Conservation (phyloP, 495 filamentous ascomycete species). For the Xylaria grammica region DNA sequence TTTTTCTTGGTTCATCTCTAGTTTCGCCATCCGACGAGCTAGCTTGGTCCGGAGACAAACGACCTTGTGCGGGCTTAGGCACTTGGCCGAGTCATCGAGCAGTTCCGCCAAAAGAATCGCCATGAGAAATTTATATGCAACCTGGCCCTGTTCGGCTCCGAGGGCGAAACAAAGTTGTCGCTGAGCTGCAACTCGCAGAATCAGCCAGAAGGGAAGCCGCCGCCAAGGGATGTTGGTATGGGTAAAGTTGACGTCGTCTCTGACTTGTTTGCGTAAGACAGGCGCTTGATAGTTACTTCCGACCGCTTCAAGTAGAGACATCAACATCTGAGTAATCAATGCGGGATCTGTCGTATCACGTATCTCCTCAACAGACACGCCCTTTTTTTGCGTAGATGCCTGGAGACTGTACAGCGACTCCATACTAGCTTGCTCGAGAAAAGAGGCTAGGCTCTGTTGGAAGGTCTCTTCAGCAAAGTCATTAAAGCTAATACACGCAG, state of each 20-base stretch:
- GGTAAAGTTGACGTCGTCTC: conserved; percentile 61
- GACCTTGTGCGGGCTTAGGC: conserved; percentile 21
- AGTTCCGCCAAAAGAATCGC: conserved; percentile 50
- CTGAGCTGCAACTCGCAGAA: conserved; percentile 59
- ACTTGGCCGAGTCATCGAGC: conserved; percentile 43
- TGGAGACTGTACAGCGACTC: conserved; percentile 61
- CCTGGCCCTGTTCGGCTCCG: conserved; percentile 52
- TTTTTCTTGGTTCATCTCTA: conserved; percentile 48
- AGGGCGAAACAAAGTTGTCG: conserved; percentile 51
- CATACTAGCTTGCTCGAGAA: conserved; percentile 63
- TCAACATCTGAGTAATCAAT: conserved; percentile 60
- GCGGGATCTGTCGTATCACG: conserved; percentile 62
- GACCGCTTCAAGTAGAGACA: conserved; percentile 60
- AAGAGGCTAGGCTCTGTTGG: conserved; percentile 52
- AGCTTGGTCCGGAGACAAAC: conserved; percentile 59
- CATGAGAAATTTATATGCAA: conserved; percentile 64
- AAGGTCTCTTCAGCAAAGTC: conserved; percentile 52
- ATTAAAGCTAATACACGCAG: conserved; percentile 49
- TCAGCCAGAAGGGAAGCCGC: conserved; percentile 59
- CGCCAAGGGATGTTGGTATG: conserved; percentile 60
- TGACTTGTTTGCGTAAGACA: conserved; percentile 58
- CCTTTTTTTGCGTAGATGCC: conserved; percentile 56
- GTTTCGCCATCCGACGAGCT: conserved; percentile 64
- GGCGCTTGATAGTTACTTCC: conserved; percentile 43
- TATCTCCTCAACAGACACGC: conserved; percentile 48